Base-by-base conservation (phyloP, 441 rosid genomes). In the Adansonia rubrostipa region DNA sequence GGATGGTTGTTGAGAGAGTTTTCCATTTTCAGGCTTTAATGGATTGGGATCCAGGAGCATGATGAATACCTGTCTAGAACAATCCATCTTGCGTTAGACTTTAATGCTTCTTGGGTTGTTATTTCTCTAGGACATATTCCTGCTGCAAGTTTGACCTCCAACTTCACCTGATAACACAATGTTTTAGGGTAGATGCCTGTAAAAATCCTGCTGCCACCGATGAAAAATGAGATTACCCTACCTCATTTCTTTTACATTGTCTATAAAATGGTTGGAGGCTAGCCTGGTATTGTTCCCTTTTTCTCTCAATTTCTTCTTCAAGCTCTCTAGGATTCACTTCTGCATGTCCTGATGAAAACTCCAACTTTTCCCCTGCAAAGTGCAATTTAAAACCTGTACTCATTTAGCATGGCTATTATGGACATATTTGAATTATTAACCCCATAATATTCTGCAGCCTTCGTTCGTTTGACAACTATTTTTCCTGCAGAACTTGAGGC, bases 91-190 rank as follows among this genome's bases (percentile, higher is more conserved):
- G 87, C 82, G 33, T 83, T 82, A 6, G 84, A 45, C 17, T 77
- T 84, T 61, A 75, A 74, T 60, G 86, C 89, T 83, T 86, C 89
- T 54, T 85, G 75, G 17, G 85, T 76, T 60, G 88, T 83, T 62
- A 86, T 54, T 73, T 84, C 81, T 3, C 40, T 14, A 2, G 87
- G 83, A 68, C 86, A 79, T 73, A 79, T 79, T 15, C 90, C 90
- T 13, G 84, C 87, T 33, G 92, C 88, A 44, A 89, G 86, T 76
- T 85, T 89, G 45, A 87, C 77, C 82, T 87, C 92, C 82, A 89
- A 73, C 76, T 87, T 89, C 80, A 89, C 88, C 89, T 89, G 84
- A 76, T 63, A 58, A 4, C 40, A 24, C 24, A 5, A 71, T 20
- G 64, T 36, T 60, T 58, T 22, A 70, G 22, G 24, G 19, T 17